These are phyloP conservation scores for Kalmusia sp. DNA, from an alignment of 2,329 filamentous ascomycete genomes.

Conservation along the genomic window DNA sequence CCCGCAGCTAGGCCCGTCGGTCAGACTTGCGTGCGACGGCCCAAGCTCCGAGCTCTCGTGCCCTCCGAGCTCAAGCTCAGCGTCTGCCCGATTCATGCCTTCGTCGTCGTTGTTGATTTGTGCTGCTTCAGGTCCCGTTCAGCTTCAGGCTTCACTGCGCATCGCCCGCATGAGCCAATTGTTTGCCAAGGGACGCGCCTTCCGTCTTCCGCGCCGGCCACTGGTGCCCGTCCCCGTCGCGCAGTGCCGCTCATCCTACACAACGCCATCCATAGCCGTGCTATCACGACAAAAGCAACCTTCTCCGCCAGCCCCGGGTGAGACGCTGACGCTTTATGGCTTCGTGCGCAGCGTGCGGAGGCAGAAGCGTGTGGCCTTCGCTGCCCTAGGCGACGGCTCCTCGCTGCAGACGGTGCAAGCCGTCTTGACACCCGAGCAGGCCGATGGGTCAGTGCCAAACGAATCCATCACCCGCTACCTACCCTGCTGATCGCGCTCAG, in stretches of 20 bases:
- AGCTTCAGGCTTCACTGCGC: constrained; percentile 12
- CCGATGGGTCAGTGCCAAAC: constrained; percentile 68
- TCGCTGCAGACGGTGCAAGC: constrained; percentile 81
- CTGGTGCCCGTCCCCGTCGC: constrained; percentile 22
- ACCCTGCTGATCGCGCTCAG: constrained; percentile 54
- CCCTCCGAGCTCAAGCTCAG: too few relatives aligned
- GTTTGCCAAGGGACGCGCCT: constrained; percentile 28
- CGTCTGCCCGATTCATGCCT: constrained; percentile 5
- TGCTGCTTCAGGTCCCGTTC: too few relatives aligned
- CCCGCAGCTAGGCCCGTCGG: too few relatives aligned
- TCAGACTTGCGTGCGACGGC: too few relatives aligned
- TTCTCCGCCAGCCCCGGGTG: constrained; percentile 37
- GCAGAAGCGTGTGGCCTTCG: constrained; percentile 84
- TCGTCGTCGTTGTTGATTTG: constrained; percentile 3
- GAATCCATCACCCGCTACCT: not conserved
- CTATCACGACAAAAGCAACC: constrained; percentile 62
- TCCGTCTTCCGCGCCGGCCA: constrained; percentile 27
- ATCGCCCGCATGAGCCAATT: constrained; percentile 36
- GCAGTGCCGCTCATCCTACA: constrained; percentile 35
- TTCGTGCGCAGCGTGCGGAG: constrained; percentile 85
- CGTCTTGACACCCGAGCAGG: constrained; percentile 74
- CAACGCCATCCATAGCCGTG: constrained; percentile 46
- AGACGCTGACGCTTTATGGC: constrained; percentile 66
- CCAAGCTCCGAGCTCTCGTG: too few relatives aligned
- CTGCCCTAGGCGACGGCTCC: constrained; percentile 86